A percentile compares a stretch with the other conserved stretches of the same genome.
Evolutionary conservation across 306 rosid species (phyloP).

Genomic region (Medicago lupulina): DNA sequence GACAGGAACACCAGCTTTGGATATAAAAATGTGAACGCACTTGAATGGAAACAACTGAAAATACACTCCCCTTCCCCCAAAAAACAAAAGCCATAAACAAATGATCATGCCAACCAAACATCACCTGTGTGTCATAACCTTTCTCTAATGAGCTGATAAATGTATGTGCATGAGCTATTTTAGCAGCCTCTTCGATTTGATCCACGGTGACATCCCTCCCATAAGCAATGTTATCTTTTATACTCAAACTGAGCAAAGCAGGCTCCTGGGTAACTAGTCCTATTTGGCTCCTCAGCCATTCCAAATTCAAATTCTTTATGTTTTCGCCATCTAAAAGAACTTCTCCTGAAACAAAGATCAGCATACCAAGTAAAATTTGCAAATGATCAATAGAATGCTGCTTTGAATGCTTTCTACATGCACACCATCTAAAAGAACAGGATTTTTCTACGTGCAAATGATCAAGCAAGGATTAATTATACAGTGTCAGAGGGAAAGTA

Average conservation of each 20-base stretch:
- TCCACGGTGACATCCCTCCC: constrained; percentile 89
- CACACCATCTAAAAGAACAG: too few species aligned
- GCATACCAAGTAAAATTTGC: constrained; percentile 40
- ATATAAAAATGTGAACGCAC: constrained; percentile 28
- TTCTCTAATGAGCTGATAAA: constrained; percentile 86
- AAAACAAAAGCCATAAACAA: constrained; percentile 3
- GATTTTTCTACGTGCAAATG: too few species aligned
- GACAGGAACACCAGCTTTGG: constrained; percentile 27
- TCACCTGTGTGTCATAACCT: constrained; percentile 92
- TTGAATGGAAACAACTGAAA: constrained; percentile 17
- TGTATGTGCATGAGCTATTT: constrained; percentile 97
- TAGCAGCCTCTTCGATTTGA: constrained; percentile 99
- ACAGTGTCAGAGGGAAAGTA: constrained; percentile 19
- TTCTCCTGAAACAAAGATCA: constrained; percentile 80
- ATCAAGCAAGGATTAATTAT: constrained; percentile 20
- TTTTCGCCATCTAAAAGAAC: constrained; percentile 99
- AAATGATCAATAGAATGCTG: constrained; percentile 30
- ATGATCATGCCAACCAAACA: constrained; percentile 34
- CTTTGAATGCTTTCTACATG: constrained; percentile 18
- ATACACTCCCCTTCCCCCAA: neutral
- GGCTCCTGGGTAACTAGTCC: constrained; percentile 99
- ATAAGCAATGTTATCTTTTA: constrained; percentile 95
- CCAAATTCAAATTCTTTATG: constrained; percentile 84
- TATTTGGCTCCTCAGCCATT: constrained; percentile 97
- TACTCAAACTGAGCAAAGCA: constrained; percentile 95